Conservation (phyloP, 2,329 filamentous ascomycete genomes). For the Leptosphaerulina australis region DNA sequence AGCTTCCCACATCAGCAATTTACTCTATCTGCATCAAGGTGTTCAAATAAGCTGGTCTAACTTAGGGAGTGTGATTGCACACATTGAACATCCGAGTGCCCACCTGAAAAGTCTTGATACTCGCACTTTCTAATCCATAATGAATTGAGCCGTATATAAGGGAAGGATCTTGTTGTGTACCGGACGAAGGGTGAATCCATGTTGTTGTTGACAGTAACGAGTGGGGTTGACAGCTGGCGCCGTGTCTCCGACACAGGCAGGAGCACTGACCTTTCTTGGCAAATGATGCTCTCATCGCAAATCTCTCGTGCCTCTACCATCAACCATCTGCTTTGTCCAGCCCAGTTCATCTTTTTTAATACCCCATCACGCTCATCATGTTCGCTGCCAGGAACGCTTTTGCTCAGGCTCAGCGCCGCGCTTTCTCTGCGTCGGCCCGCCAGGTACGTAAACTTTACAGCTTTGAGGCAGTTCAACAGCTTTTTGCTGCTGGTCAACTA, state of each 20-base stretch:
- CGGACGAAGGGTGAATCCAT: conserved; percentile 2
- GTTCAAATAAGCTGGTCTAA: too few relatives aligned
- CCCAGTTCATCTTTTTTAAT: conserved; percentile 32
- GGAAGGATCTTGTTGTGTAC: not conserved
- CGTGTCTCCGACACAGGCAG: conserved; percentile 6
- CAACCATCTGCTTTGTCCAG: conserved; percentile 29
- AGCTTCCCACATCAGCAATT: too few relatives aligned
- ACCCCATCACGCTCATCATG: conserved; percentile 57
- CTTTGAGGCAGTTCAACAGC: conserved; percentile 25
- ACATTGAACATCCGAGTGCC: too few relatives aligned
- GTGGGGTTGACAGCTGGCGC: conserved; percentile 7
- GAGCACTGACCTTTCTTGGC: conserved; percentile 17
- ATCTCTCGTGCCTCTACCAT: conserved; percentile 28
- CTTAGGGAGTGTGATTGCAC: too few relatives aligned
- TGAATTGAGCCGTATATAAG: not conserved
- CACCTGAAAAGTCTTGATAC: too few relatives aligned
- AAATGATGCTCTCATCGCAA: conserved; percentile 24
- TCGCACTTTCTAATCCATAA: too few relatives aligned
- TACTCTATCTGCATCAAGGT: too few relatives aligned
- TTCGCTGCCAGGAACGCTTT: conserved; percentile 67
- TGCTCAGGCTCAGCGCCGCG: conserved; percentile 57
- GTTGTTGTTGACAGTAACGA: conserved; percentile 3
- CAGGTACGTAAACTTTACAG: conserved; percentile 51
- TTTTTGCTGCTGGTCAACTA: conserved; percentile 25
- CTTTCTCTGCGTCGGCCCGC: conserved; percentile 59